These are phyloP conservation scores for Trichosporon coremiiforme DNA, from an alignment of 1,284 basidiomycete species.

Conservation along the genomic window DNA sequence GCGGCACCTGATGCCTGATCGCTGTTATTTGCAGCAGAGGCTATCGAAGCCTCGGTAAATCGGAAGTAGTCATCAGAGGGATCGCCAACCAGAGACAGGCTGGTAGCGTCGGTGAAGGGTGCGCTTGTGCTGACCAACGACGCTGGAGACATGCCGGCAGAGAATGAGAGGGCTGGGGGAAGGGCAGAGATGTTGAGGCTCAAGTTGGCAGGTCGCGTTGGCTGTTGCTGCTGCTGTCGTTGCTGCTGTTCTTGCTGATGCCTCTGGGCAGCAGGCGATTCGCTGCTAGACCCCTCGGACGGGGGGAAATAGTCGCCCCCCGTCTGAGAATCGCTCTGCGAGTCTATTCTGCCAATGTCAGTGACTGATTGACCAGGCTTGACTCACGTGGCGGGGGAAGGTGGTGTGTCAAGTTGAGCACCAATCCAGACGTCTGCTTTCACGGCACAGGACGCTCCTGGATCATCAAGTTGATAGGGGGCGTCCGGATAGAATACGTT, in stretches of 20 bases:
- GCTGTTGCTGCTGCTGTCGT: background rate
- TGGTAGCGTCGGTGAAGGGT: constrained; percentile 41
- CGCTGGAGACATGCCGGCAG: constrained; percentile 38
- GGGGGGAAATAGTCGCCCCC: constrained; percentile 52
- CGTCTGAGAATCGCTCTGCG: constrained; percentile 45
- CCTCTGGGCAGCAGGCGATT: constrained; percentile 27
- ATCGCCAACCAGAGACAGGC: constrained; percentile 30
- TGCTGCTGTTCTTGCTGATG: constrained; percentile 14
- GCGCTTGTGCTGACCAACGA: constrained; percentile 44
- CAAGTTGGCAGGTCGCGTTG: constrained; percentile 41
- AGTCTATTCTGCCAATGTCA: constrained; percentile 41
- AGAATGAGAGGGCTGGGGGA: constrained; percentile 32
- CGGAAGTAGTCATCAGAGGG: constrained; percentile 49
- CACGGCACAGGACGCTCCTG: constrained; percentile 29
- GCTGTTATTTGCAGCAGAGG: background rate
- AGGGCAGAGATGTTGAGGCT: constrained; percentile 47
- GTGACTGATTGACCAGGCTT: background rate
- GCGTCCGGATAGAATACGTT: constrained; percentile 29
- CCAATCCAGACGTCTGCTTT: constrained; percentile 46
- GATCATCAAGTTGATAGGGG: constrained; percentile 25
- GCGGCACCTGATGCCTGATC: constrained; percentile 8
- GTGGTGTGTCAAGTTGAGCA: constrained; percentile 39
- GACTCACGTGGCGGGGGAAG: constrained; percentile 53
- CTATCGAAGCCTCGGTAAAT: constrained; percentile 36
- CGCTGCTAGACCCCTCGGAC: constrained; percentile 37